Evolutionary conservation across 352 stramenopile species (phyloP).

Genomic region (Phytopythium delawarense): DNA sequence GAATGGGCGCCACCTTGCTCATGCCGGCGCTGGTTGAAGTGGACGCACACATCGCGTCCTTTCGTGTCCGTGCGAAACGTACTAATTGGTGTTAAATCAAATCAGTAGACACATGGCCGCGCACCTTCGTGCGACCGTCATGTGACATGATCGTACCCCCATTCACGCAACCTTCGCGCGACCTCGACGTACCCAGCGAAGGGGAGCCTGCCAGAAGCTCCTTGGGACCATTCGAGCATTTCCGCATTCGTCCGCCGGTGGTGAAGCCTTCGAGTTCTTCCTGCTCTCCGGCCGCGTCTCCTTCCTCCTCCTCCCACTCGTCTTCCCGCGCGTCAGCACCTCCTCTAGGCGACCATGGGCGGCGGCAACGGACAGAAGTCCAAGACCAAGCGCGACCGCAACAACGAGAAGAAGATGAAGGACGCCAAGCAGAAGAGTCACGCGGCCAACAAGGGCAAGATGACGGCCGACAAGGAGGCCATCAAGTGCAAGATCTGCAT

Average conservation of each 20-base stretch:
- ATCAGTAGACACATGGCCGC: background rate
- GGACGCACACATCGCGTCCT: background rate
- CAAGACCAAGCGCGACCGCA: conserved; percentile 72
- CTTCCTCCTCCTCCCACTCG: background rate
- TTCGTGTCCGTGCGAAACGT: background rate
- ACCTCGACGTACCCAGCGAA: background rate
- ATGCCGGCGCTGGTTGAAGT: background rate
- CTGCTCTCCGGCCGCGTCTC: background rate
- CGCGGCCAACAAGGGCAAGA: conserved; percentile 78
- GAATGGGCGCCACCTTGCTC: conserved; percentile 7
- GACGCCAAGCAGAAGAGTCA: conserved; percentile 78
- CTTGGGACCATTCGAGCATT: conserved; percentile 2
- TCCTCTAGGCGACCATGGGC: conserved; percentile 42
- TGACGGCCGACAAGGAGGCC: conserved; percentile 67
- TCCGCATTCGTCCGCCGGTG: background rate
- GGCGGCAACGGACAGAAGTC: conserved; percentile 84
- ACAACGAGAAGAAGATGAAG: conserved; percentile 86
- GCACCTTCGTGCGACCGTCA: conserved; percentile 3
- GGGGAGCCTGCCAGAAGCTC: background rate
- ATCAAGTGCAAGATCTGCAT: conserved; percentile 90
- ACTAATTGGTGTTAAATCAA: background rate
- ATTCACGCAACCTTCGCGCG: conserved; percentile 1
- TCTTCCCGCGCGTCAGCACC: background rate
- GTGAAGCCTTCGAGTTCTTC: background rate
- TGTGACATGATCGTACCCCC: conserved; percentile 1